These are phyloP conservation scores for Apiospora malaysiana DNA, from an alignment of 2,329 filamentous ascomycete species.

Conservation along the genomic window DNA sequence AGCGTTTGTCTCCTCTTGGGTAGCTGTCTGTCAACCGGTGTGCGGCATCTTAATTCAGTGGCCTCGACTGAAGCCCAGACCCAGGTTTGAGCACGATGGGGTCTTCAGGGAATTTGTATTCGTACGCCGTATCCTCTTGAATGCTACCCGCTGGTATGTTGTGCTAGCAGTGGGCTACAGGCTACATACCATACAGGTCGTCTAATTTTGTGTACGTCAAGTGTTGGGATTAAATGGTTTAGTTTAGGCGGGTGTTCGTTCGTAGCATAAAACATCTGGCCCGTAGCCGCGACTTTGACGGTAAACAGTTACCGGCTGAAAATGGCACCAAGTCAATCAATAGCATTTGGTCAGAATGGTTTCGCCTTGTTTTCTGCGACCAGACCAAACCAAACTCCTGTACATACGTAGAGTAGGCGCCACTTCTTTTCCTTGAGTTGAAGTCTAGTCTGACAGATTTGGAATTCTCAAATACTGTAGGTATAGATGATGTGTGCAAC, in stretches of 20 bases:
- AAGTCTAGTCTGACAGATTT: constrained; percentile 7
- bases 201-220: not conserved
- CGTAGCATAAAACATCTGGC: not conserved
- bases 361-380: constrained; percentile 15
- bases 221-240: not conserved
- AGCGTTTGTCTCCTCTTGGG: no score
- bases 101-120: not conserved
- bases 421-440: not conserved
- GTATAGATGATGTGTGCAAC: not conserved
- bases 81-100: not conserved
- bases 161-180: not conserved
- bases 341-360: not conserved
- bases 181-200: no score
- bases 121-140: constrained; percentile 1
- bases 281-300: constrained; percentile 4
- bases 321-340: not conserved
- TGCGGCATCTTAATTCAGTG: constrained; percentile 7
- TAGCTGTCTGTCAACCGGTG: not conserved
- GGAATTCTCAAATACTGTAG: not conserved
- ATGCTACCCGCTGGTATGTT: not conserved
- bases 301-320: not conserved
- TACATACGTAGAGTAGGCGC: not conserved
- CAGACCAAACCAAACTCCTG: no score
- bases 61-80: constrained; percentile 1
- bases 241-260: not conserved